Evolutionary conservation across 305 asterid genomes (phyloP), one percentile per base, ranked within the genome.

Genomic region (Fraxinus paxiana): DNA sequence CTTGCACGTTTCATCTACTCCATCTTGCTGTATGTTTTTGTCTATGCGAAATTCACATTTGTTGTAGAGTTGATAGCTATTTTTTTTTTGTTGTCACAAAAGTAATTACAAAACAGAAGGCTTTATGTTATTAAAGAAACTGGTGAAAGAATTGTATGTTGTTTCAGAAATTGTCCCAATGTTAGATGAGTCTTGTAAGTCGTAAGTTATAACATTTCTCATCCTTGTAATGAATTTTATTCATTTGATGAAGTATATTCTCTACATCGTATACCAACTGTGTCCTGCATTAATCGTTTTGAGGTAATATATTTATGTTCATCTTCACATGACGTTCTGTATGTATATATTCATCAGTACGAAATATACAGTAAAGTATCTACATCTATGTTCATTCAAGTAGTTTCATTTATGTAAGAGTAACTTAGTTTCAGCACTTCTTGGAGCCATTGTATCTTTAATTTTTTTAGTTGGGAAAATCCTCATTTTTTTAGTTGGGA

Each of bases 51-150:
- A 73, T 81, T 82, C 61, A 41, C 51, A 54, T 75, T 72, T 69
- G 74, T 86, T 85, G 83, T 75, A 84, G 87, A 85, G 85, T 84
- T 46, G 17, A 78, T 76, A 82, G 80, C 15, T 46, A 82, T 63
- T 31, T 51, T 77, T 75, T 17, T 20, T 54, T 51, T 0, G 5
- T 72, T 63, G 79, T 85, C 59, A 56, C 22, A 71, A 76, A 61
- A 31, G 77, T 76, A 79, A 82, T 76, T 33, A 54, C 17, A 56
- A 22, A 38, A 18, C 59, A 4, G 8, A 24, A 31, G 38, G n/a
- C 31, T 69, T 61, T 59, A 6, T 74, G 73, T 10, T 74, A 0
- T 65, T 65, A 12, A 65, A 67, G 73, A 12, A 1, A 20, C 10
- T 15, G 63, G 37, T 15, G 63, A 43, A n/a, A 26, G 61, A 82